Evolutionary conservation across 1,139 yeast genomes (phyloP).

Genomic region (Scheffersomyces lignicola): DNA sequence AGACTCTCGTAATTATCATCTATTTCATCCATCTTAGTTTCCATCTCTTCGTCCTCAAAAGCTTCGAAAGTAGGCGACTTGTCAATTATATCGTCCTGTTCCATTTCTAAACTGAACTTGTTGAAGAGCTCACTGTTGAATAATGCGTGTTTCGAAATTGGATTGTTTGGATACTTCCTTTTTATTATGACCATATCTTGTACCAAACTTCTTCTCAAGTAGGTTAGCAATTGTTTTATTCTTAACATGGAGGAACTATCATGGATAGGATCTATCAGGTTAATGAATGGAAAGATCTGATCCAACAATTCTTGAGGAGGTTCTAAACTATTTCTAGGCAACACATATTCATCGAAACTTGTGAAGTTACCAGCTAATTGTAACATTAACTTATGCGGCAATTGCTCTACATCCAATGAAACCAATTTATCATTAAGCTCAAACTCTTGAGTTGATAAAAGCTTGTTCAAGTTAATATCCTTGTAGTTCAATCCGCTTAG

Average conservation of each 20-base stretch:
- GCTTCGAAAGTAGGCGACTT: constrained; percentile 11
- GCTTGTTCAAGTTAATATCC: constrained; percentile 20
- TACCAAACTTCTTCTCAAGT: constrained; percentile 25
- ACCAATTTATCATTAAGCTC: constrained; percentile 14
- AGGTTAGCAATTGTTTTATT: constrained; percentile 19
- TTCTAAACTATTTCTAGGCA: constrained; percentile 22
- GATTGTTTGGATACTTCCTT: constrained; percentile 25
- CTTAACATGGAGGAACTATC: constrained; percentile 13
- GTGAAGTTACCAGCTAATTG: constrained; percentile 27
- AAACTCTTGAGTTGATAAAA: constrained; percentile 19
- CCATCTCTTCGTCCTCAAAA: constrained; percentile 8
- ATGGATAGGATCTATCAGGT: constrained; percentile 10
- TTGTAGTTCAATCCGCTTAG: constrained; percentile 22
- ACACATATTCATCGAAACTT: constrained; percentile 17
- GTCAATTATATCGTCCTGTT: constrained; percentile 10
- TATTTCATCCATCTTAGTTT: constrained; percentile 8
- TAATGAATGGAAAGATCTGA: constrained; percentile 33
- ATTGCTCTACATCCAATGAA: constrained; percentile 13
- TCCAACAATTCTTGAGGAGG: constrained; percentile 28
- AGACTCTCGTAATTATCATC: constrained; percentile 4
- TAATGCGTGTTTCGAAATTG: constrained; percentile 27
- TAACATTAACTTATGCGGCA: constrained; percentile 18
- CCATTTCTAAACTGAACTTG: constrained; percentile 18
- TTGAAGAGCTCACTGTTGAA: constrained; percentile 24
- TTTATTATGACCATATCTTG: constrained; percentile 37